Evolutionary conservation across 306 rosid species (phyloP), one percentile per base, ranked within the genome.

Genomic region (Glycyrrhiza uralensis): DNA sequence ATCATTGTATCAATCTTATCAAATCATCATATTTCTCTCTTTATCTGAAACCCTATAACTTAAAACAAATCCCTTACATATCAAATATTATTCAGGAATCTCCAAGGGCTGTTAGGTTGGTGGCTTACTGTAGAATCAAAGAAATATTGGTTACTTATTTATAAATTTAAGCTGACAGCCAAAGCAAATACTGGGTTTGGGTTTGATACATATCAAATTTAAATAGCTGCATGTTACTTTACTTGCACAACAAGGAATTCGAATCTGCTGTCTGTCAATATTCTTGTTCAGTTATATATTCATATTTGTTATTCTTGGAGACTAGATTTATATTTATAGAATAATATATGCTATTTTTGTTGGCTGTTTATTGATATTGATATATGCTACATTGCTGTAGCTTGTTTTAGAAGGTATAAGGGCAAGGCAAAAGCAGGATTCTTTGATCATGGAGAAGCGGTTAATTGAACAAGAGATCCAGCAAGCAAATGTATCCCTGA

Each of bases 391-490:
- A 54, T 65, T 65, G 46, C 64, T 79, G 73, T 87, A 95, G 99
- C 97, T 95, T 84, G 93, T 91, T 71, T 75, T 95, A 79, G 99
- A 95, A 87, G 89, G 97, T 70, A 74, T 87, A 23, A 81, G 84
- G 80, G 88, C 96, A 30, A 86, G 85, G 66, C 97, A 95, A 47
- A 76, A 72, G 76, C 96, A 83, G 41, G 89, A 87, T 76, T 80
- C 84, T 58, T 39, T 88, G 63, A 46, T 85, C 45, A 78, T 85
- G 81, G 96, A 89, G 14, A 92, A 85, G 75, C 64, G 79, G 64
- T 69, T 70, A 29, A 81, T 88, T 77, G 93, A 89, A 57, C 85
- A 76, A 67, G 93, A 91, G 76, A 77, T 84, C 75, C 96, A 89
- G 84, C 96, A 84, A 69, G 83, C 89, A 49, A 82, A 80, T 83